Evolutionary conservation across 2,329 filamentous ascomycete genomes (phyloP).

Genomic region (Cephalotrichum gorgonifer): DNA sequence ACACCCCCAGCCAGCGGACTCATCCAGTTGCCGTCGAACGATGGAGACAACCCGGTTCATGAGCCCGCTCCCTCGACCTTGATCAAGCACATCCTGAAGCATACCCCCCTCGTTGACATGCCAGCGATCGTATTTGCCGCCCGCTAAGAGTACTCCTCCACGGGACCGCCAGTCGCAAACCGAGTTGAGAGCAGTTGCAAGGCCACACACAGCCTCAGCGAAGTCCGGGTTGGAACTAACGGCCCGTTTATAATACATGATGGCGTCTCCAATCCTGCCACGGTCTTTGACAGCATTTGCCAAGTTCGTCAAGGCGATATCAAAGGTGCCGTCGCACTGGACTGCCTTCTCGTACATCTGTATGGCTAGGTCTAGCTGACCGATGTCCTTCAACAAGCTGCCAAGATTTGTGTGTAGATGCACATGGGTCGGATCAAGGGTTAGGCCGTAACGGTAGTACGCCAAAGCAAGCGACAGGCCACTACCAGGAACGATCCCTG

Average conservation of each 20-base stretch:
- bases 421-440: slow-evolving; percentile 78
- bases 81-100: slow-evolving; percentile 61
- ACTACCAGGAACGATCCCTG: slow-evolving; percentile 75
- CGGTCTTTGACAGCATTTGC: slow-evolving; percentile 98
- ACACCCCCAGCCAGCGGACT: slow-evolving; percentile 78
- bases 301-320: slow-evolving; percentile 91
- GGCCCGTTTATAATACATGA: slow-evolving; percentile 81
- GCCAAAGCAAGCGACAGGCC: slow-evolving; percentile 79
- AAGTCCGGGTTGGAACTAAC: slow-evolving; percentile 91
- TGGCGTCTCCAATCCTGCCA: slow-evolving; percentile 83
- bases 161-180: slow-evolving; percentile 91
- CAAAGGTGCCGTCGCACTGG: slow-evolving; percentile 83
- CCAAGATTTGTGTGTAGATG: slow-evolving; percentile 96
- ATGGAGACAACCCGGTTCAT: slow-evolving; percentile 87
- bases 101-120: slow-evolving; percentile 81
- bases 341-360: slow-evolving; percentile 97
- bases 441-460: slow-evolving; percentile 91
- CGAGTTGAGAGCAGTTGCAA: slow-evolving; percentile 90
- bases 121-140: slow-evolving; percentile 74
- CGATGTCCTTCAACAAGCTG: slow-evolving; percentile 91
- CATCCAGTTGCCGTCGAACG: slow-evolving; percentile 75
- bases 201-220: slow-evolving; percentile 89
- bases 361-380: slow-evolving; percentile 82
- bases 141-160: slow-evolving; percentile 70
- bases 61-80: slow-evolving; percentile 61